Evolutionary conservation across 2,329 filamentous ascomycete genomes (phyloP), one percentile per base, ranked within the genome.

Genomic region (Microcyclospora tardicrescens): DNA sequence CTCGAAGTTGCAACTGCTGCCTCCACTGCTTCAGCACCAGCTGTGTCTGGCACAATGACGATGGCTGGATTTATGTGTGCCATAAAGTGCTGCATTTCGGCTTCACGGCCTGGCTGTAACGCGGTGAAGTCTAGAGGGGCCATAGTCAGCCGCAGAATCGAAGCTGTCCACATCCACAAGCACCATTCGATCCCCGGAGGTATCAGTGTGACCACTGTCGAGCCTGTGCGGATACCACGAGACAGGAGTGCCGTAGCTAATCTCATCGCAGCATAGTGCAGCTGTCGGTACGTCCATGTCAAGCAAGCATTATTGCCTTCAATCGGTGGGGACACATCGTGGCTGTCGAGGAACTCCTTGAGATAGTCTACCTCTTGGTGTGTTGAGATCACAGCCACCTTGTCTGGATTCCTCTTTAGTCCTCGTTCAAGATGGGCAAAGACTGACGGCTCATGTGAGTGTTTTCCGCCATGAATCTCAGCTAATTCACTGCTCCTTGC

Each of bases 81-180:
- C 37, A 39, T 16, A 12, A 38, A 39, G 13, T 24, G 29, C 27
- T 39, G 16, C 9, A 39, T 12, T 33, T 39, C 37, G 10, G 14
- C n/a, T 10, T 3, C 28, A 5, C 37, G 32, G 4, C 13, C 8
- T 13, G 14, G 27, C 32, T 29, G 32, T 6, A 31, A 24, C 15
- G 37, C 31, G 16, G n/a, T 16, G 11, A 14, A 27, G 16, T 39
- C 33, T 5, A 39, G n/a, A 13, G 33, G 16, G 12, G 33, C 37
- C 10, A 24, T n/a, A 19, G 32, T 29, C 6, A 39, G 14, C 19
- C 28, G 34, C 28, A 35, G 15, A 14, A 39, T n/a, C 5, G 14
- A 16, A 6, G 24, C 19, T 27, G 27, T 28, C 37, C 37, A 39
- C 28, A 38, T 6, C 14, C 12, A n/a, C 30, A 32, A 15, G 12